Percentiles rank a stretch among this genome's conserved stretches.
These are phyloP conservation scores for Metschnikowia baotianmanensis DNA, from an alignment of 805 yeast genomes.

Conservation along the genomic window DNA sequence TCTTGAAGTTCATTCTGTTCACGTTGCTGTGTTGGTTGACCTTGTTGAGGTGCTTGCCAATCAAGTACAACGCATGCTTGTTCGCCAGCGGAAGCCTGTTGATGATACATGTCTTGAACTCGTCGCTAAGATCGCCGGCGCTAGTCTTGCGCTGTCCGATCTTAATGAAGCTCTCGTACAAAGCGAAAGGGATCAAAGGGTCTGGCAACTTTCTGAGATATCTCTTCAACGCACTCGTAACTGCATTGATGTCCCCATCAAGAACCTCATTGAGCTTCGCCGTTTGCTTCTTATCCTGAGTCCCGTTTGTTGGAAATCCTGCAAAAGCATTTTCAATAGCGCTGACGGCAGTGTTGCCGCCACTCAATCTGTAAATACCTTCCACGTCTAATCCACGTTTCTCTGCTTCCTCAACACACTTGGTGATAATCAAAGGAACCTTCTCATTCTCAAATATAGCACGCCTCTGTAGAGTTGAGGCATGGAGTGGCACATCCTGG, in stretches of 20 bases:
- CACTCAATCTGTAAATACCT: constrained; percentile 90
- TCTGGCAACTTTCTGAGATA: constrained; percentile 81
- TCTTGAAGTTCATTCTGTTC: constrained; percentile 81
- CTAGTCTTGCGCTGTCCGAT: constrained; percentile 31
- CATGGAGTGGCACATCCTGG: constrained; percentile 36
- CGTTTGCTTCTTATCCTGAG: constrained; percentile 34
- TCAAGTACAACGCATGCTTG: constrained; percentile 48
- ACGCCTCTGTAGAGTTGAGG: constrained; percentile 61
- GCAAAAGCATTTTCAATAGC: constrained; percentile 43
- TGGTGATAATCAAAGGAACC: constrained; percentile 69
- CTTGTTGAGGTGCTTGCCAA: constrained; percentile 63
- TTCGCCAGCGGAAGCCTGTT: constrained; percentile 66
- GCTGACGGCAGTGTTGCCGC: constrained; percentile 67
- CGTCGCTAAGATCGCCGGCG: constrained; percentile 29
- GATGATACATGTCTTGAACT: constrained; percentile 45
- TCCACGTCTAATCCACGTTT: constrained; percentile 69
- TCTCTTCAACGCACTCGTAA: constrained; percentile 82
- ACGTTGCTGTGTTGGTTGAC: constrained; percentile 51
- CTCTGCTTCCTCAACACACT: constrained; percentile 78
- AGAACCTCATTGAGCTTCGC: constrained; percentile 35
- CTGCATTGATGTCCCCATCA: constrained; percentile 76
- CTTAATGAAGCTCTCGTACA: constrained; percentile 65
- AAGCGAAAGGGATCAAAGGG: constrained; percentile 72
- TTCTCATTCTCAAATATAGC: constrained; percentile 56
- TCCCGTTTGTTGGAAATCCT: constrained; percentile 25